phyloP scores from a whole-genome alignment of 2,329 filamentous ascomycete genomes.

The Bipolaris oryzae region DNA sequence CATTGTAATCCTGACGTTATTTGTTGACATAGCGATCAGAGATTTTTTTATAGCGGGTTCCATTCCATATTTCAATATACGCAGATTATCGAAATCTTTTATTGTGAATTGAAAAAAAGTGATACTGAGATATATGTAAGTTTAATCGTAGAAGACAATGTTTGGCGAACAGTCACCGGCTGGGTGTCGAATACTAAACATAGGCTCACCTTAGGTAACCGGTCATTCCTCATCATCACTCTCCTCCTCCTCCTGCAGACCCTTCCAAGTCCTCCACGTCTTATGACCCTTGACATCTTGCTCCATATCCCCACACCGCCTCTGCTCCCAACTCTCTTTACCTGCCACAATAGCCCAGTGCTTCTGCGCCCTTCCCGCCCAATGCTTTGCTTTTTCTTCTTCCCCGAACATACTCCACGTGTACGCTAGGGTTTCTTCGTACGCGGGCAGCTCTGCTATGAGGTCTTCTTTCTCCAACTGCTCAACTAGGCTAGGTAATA shows the following conservation, averaged over 20 bases:
- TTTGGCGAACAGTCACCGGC: too few species aligned
- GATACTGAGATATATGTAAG: too few species aligned
- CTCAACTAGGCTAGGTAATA: constrained; percentile 33
- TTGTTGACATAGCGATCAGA: too few species aligned
- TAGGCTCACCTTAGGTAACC: too few species aligned
- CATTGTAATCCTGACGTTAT: too few species aligned
- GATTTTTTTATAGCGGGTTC: too few species aligned
- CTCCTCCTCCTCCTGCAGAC: constrained; percentile 20
- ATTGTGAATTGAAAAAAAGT: too few species aligned
- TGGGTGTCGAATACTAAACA: too few species aligned
- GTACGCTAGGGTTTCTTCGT: constrained; percentile 44
- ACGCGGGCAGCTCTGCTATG: constrained; percentile 30
- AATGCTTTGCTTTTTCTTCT: constrained; percentile 35
- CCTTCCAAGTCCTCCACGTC: constrained; percentile 37
- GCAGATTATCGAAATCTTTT: too few species aligned
- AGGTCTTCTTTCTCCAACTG: constrained; percentile 38
- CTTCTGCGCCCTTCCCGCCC: constrained; percentile 33
- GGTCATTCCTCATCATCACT: constrained; percentile 1
- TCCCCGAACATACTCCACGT: constrained; percentile 36
- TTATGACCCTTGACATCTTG: constrained; percentile 31
- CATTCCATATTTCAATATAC: too few species aligned
- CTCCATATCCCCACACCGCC: constrained; percentile 29
- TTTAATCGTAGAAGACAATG: too few species aligned
- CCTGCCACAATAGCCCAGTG: constrained; percentile 37
- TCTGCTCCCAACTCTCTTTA: constrained; percentile 34